Percentiles rank a stretch among this genome's conserved stretches.
phyloP scores from a whole-genome alignment of 345 rosid genomes.

The Camelina sativa region DNA sequence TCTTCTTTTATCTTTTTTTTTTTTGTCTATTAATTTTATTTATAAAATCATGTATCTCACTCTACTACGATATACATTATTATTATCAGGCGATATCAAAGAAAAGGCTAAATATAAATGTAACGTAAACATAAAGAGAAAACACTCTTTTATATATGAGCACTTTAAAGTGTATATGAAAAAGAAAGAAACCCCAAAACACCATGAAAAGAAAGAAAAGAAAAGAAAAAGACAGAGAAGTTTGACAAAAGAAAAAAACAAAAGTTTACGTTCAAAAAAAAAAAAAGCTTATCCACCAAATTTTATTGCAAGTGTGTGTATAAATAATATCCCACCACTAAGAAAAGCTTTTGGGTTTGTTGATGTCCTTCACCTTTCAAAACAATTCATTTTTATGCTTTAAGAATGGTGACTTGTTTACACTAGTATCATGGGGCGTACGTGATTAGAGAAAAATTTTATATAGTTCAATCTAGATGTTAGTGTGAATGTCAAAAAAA shows the following conservation, averaged over 20 bases:
- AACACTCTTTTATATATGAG: conserved; percentile 16
- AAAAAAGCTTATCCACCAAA: conserved; percentile 22
- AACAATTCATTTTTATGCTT: background rate
- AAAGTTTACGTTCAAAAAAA: conserved; percentile 15
- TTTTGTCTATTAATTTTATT: conserved; percentile 2
- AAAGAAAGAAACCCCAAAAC: conserved; percentile 21
- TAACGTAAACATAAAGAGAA: background rate
- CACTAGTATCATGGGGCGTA: background rate
- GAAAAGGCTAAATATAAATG: background rate
- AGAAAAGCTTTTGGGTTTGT: background rate
- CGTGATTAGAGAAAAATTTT: background rate
- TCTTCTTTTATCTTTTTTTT: background rate
- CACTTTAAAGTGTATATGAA: conserved; percentile 22
- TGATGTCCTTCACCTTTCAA: background rate
- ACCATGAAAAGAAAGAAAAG: conserved; percentile 25
- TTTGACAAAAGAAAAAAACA: conserved; percentile 6
- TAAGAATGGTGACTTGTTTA: background rate
- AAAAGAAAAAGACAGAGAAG: conserved; percentile 20
- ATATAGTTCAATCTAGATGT: background rate
- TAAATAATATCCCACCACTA: conserved; percentile 1
- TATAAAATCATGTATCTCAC: background rate
- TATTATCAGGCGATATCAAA: background rate
- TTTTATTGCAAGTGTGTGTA: conserved; percentile 10
- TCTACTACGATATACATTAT: background rate
- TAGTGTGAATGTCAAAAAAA: no score